Conservation (phyloP, 768 basidiomycete genomes). For the Baorangia bicolor region DNA sequence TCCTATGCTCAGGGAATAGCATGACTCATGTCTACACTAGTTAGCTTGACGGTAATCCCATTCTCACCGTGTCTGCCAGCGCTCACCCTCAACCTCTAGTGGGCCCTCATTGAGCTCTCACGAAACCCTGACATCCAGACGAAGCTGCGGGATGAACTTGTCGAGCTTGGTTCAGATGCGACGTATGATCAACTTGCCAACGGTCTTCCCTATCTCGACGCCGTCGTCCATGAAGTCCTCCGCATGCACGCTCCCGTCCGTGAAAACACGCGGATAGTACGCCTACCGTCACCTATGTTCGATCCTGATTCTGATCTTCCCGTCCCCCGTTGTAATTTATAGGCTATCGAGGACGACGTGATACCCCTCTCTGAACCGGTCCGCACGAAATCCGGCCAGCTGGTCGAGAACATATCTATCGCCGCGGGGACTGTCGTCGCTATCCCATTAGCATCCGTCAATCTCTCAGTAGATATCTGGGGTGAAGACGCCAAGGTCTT, state of each 20-base stretch:
- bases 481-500: slow-evolving; percentile 58
- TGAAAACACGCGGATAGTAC: slow-evolving; percentile 17
- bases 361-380: slow-evolving; percentile 56
- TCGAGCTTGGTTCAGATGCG: slow-evolving; percentile 44
- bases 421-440: slow-evolving; percentile 46
- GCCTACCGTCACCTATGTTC: not conserved
- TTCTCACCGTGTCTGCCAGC: not conserved
- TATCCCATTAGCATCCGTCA: slow-evolving; percentile 46
- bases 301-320: not conserved
- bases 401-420: slow-evolving; percentile 40
- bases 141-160: slow-evolving; percentile 50
- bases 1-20: not conserved
- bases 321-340: not conserved
- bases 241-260: slow-evolving; percentile 42
- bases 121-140: slow-evolving; percentile 45
- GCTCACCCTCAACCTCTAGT: slow-evolving; percentile 30
- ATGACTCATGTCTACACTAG: slow-evolving; percentile 4
- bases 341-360: slow-evolving; percentile 54
- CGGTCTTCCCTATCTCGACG: slow-evolving; percentile 55
- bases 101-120: slow-evolving; percentile 58
- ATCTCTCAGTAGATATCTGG: slow-evolving; percentile 55
- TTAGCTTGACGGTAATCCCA: slow-evolving; percentile 19
- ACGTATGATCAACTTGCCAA: slow-evolving; percentile 53
- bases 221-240: slow-evolving; percentile 46
- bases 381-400: slow-evolving; percentile 41